phyloP scores from a whole-genome alignment of 257 asterid genomes.

The Solanum chmielewskii region DNA sequence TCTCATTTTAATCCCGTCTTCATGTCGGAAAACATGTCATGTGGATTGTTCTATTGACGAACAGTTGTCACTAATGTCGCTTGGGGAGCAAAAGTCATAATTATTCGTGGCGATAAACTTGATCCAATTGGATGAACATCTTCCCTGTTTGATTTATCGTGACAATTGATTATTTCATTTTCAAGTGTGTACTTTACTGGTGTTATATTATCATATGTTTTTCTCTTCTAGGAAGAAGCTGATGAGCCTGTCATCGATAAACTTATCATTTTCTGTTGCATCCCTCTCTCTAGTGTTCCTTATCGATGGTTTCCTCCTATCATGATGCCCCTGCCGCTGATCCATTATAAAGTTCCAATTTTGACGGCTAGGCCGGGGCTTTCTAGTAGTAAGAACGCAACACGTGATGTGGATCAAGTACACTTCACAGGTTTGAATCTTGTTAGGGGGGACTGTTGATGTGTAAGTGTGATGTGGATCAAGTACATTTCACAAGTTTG shows the following conservation, averaged over 20 bases:
- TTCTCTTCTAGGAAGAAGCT: not conserved
- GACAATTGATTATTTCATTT: not conserved
- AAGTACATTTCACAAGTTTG: not conserved
- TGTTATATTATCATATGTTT: not conserved
- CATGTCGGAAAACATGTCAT: slow-evolving; percentile 65
- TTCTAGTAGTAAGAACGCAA: not conserved
- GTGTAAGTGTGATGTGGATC: not conserved
- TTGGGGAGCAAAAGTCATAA: slow-evolving; percentile 18
- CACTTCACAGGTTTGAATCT: not conserved
- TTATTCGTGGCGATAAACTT: not conserved
- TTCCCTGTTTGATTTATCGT: not conserved
- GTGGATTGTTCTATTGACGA: slow-evolving; percentile 70
- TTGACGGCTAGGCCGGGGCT: not conserved
- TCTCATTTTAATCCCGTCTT: slow-evolving; percentile 71
- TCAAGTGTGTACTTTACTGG: not conserved
- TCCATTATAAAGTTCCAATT: not conserved
- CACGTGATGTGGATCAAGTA: not conserved
- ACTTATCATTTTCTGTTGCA: not conserved
- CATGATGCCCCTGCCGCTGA: not conserved
- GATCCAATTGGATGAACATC: not conserved
- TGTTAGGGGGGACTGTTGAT: not conserved
- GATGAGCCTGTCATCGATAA: not conserved
- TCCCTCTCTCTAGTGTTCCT: not conserved
- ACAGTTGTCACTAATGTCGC: slow-evolving; percentile 50
- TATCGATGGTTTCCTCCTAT: not conserved